Evolutionary conservation across 345 rosid species (phyloP), one percentile per base, ranked within the genome.

Genomic region (Pistacia integerrima): DNA sequence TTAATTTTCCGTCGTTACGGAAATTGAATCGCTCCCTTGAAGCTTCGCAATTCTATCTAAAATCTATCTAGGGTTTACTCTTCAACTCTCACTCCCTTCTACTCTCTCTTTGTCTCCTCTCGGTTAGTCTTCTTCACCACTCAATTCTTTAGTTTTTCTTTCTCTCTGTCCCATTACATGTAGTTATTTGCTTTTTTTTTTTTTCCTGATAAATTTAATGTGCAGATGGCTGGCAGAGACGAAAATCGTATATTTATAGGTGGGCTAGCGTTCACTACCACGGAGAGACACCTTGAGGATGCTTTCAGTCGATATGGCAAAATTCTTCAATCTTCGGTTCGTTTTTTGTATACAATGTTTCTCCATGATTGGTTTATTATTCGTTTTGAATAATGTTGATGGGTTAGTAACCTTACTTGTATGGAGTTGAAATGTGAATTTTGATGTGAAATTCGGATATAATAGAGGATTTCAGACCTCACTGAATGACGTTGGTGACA

Each of bases 261-360:
- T 38, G 75, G 75, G 33, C 13, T 72, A 11, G 57, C 67, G 55
- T 61, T 49, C 56, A 72, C 54, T 48, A 72, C 75, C 13, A 60
- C 67, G 10, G 75, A 72, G 75, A 59, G 75, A 22, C 67, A 72
- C 41, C 75, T 72, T 61, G 75, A 72, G 59, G 75, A 72, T 51
- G 75, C 75, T 30, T 72, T 72, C 49, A 6, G 56, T 16, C 75
- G 75, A 20, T 72, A 72, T 44, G 75, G 75, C 5, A 72, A 72
- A 44, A 60, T 72, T 60, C 75, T 58, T 8, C 56, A 72, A 48
- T 72, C 67, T 41, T 22, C 61, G 66, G 75, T 72, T 17, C 12
- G 13, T 7, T 60, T 10, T 35, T n/a, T 36, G 1, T 56, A 22
- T 2, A 22, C 44, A 14, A 5, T 5, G 6, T 8, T 8, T 66